A percentile compares a stretch with the other conserved stretches of the same genome.
Evolutionary conservation across 768 basidiomycete genomes (phyloP).

Genomic region (Mycena maculata): DNA sequence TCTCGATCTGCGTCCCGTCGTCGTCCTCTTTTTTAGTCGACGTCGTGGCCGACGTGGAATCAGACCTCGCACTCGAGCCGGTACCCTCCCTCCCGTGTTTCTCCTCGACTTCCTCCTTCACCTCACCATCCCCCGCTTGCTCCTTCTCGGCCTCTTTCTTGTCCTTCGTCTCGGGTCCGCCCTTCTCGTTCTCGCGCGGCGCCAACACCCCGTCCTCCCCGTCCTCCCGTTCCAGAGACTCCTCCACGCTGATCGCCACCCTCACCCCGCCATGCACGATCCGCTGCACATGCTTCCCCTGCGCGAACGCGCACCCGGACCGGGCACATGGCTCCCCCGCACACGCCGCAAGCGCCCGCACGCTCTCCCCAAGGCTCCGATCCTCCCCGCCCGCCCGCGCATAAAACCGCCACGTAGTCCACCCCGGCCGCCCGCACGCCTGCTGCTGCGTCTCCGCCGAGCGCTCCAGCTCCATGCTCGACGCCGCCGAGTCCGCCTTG

Average conservation of each 20-base stretch:
- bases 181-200: neutral
- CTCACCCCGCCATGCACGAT: constrained; percentile 50
- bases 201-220: neutral
- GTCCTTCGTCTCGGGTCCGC: constrained; percentile 26
- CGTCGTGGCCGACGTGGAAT: neutral
- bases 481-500: constrained; percentile 19
- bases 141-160: constrained; percentile 13
- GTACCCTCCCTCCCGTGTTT: neutral
- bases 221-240: neutral
- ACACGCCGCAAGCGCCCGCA: constrained; percentile 45
- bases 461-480: constrained; percentile 26
- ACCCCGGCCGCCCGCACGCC: constrained; percentile 59
- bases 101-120: neutral
- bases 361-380: constrained; percentile 55
- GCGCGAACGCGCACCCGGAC: constrained; percentile 34
- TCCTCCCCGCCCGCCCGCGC: constrained; percentile 46
- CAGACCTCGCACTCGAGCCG: neutral
- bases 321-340: constrained; percentile 12
- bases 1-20: constrained; percentile 40
- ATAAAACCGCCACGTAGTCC: constrained; percentile 65
- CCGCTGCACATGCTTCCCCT: constrained; percentile 49
- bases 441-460: constrained; percentile 33
- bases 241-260: constrained; percentile 38
- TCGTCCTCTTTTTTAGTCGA: neutral
- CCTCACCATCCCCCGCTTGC: neutral